Conservation (phyloP, 805 yeast genomes). For the Spathaspora hagerdaliae region DNA sequence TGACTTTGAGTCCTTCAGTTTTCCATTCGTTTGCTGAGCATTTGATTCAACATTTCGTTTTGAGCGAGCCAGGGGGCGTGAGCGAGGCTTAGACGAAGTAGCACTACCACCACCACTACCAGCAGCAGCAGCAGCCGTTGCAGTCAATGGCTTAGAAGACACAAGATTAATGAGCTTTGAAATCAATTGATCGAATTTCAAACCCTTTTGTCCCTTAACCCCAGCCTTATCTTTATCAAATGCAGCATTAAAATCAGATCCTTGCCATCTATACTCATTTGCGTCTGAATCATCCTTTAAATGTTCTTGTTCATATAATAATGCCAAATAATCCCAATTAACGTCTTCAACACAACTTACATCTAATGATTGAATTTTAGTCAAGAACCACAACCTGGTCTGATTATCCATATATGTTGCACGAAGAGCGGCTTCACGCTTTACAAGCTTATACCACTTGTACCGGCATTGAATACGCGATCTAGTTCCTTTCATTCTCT, state of each 20-base stretch:
- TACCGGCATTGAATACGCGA: conserved; percentile 93
- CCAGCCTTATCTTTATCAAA: conserved; percentile 57
- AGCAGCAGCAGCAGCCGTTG: not conserved
- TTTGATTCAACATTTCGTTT: not conserved
- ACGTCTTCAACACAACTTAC: conserved; percentile 22
- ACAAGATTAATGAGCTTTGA: conserved; percentile 11
- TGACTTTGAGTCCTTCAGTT: not conserved
- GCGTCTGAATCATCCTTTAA: conserved; percentile 4
- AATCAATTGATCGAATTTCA: conserved; percentile 12
- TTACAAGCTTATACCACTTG: conserved; percentile 84
- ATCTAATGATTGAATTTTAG: conserved; percentile 22
- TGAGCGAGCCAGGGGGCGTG: not conserved
- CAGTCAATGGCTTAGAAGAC: not conserved
- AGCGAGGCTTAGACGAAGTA: not conserved
- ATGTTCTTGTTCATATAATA: conserved; percentile 12
- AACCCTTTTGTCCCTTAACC: conserved; percentile 37
- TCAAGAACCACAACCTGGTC: conserved; percentile 37
- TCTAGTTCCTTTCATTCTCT: conserved; percentile 81
- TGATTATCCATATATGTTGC: conserved; percentile 27
- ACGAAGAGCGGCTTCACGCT: conserved; percentile 44
- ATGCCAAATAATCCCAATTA: conserved; percentile 33
- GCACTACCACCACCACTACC: too few relatives aligned
- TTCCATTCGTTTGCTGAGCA: not conserved
- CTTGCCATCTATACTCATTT: conserved; percentile 41
- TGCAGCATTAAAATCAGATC: conserved; percentile 56